Evolutionary conservation across 495 filamentous ascomycete species (phyloP), one percentile per base, ranked within the genome.

Genomic region (Lentithecium fluviatile): DNA sequence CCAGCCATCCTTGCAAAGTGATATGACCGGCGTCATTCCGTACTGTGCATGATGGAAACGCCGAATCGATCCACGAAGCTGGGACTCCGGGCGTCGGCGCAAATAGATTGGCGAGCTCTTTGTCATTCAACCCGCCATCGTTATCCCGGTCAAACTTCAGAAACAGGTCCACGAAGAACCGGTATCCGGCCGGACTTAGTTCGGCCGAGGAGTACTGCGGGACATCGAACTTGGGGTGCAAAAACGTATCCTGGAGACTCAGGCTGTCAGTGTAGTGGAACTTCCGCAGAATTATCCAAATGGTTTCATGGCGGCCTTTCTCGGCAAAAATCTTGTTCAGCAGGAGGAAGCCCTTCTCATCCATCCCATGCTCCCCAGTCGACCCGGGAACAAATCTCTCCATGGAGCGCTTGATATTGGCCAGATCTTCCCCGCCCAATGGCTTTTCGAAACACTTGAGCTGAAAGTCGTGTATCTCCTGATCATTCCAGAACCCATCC

Each of bases 81-180:
- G 94, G 94, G 7, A 96, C 71, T 32, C 95, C 93, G 0, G 94
- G 95, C 0, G 95, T 96, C 0, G 94, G 94, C 1, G 91, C 91
- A 74, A 98, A 97, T 8, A 98, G 76, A 0, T 90, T 88, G 45
- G 80, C 81, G 15, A 98, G 78, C 68, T 98, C 94, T 17, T 83
- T 75, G 63, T 91, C 81, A 65, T 92, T 96, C 63, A 98, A 75
- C 1, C 94, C 94, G 7, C 94, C 94, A 71, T 97, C 95, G 69
- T 96, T 97, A 69, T 97, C 95, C 74, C 95, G 93, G 69, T 98
- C 94, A 49, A 94, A 95, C 1, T 93, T 78, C 40, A 97, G 79
- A 75, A 98, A 98, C 0, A 97, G 80, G 70, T 97, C 94, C 67
- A 97, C 91, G 65, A 98, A 97, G 75, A 97, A 98, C 21, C 94